Conservation (phyloP, 2,329 filamentous ascomycete species). For the Aspergillus flavus region DNA sequence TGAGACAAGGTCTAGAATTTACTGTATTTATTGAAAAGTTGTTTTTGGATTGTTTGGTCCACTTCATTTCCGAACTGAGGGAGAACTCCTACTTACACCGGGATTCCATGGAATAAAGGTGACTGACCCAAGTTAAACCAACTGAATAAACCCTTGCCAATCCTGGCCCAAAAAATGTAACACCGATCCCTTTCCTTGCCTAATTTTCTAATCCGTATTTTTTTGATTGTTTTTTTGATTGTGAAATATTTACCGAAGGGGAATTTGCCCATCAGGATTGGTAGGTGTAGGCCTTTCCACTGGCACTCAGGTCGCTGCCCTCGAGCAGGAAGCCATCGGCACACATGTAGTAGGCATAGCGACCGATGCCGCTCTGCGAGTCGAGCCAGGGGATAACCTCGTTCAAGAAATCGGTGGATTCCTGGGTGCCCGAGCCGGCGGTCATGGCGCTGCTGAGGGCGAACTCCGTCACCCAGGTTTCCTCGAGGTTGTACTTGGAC, state of each 20-base stretch:
- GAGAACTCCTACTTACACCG: neutral
- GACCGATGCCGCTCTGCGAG: constrained; percentile 36
- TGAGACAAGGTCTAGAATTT: neutral
- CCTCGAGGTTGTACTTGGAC: constrained; percentile 33
- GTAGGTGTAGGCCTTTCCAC: constrained; percentile 33
- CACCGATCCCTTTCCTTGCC: neutral
- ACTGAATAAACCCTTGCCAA: neutral
- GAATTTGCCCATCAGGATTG: neutral
- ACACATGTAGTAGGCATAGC: constrained; percentile 48
- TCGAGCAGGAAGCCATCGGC: constrained; percentile 37
- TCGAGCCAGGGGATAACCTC: constrained; percentile 45
- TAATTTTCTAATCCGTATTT: neutral
- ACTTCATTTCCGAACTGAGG: neutral
- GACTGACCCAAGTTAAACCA: neutral
- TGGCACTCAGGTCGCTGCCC: constrained; percentile 28
- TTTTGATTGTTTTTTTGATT: neutral
- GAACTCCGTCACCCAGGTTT: constrained; percentile 52
- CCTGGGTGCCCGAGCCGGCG: constrained; percentile 23
- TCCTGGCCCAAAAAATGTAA: neutral
- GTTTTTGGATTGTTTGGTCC: neutral
- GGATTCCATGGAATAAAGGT: neutral
- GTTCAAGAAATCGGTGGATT: constrained; percentile 38
- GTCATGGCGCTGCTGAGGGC: constrained; percentile 35
- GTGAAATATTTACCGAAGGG: neutral
- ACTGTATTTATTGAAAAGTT: neutral